phyloP scores from a whole-genome alignment of 371 early-diverging fungal species.

The Rhizopus arrhizus region DNA sequence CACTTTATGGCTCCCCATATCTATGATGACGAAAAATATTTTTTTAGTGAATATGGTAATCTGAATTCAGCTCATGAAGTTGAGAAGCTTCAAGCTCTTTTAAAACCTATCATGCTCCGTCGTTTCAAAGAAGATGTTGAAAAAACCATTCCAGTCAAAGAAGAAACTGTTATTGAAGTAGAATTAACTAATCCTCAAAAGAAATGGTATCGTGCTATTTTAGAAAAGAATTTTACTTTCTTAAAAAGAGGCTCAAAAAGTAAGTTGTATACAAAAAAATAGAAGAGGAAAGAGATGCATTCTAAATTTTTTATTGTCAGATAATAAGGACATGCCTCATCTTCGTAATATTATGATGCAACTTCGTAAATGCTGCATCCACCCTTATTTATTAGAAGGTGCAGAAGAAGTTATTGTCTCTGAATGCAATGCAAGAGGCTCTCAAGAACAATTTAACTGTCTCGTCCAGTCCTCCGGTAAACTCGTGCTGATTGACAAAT shows the following conservation, averaged over 20 bases:
- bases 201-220: slow-evolving; percentile 87
- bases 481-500: slow-evolving; percentile 84
- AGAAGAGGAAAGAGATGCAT: too few relatives aligned
- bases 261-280: slow-evolving; percentile 17
- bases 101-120: slow-evolving; percentile 78
- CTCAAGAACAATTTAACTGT: slow-evolving; percentile 73
- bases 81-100: slow-evolving; percentile 63
- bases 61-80: slow-evolving; percentile 81
- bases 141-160: slow-evolving; percentile 82
- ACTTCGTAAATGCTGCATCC: slow-evolving; percentile 86
- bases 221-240: slow-evolving; percentile 88
- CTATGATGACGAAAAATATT: slow-evolving; percentile 61
- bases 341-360: slow-evolving; percentile 74
- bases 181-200: slow-evolving; percentile 84
- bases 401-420: slow-evolving; percentile 83
- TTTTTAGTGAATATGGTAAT: slow-evolving; percentile 79
- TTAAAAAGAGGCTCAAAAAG: slow-evolving; percentile 67
- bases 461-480: slow-evolving; percentile 90
- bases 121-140: slow-evolving; percentile 88
- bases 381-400: slow-evolving; percentile 83
- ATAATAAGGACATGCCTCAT: slow-evolving; percentile 65
- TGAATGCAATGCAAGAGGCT: slow-evolving; percentile 59
- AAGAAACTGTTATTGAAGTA: slow-evolving; percentile 90
- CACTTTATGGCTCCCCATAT: slow-evolving; percentile 89
- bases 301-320: slow-evolving; percentile 9